Conservation (phyloP, 2,329 filamentous ascomycete species). For the Cladobotryum protrusum region DNA sequence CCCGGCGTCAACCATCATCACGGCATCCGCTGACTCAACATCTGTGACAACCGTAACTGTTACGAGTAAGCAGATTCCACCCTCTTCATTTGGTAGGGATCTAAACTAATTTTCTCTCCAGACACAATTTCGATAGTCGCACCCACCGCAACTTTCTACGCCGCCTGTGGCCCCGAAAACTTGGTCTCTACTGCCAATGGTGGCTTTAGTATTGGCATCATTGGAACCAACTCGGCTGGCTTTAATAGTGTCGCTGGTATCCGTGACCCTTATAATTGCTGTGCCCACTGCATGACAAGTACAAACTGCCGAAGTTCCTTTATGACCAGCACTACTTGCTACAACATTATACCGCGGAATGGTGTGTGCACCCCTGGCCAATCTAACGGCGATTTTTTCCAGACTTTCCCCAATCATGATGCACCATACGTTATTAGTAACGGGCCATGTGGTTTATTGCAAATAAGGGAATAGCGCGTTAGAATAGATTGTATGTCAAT, state of each 20-base stretch:
- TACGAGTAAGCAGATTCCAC: not conserved
- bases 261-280: not conserved
- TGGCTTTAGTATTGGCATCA: not conserved
- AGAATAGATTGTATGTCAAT: too few species aligned
- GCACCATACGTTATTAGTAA: too few species aligned
- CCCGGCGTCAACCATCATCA: not conserved
- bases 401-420: too few species aligned
- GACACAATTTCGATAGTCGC: not conserved
- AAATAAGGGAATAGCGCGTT: too few species aligned
- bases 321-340: conserved; percentile 19
- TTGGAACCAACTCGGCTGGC: not conserved
- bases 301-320: not conserved
- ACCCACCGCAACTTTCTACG: conserved; percentile 1
- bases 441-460: too few species aligned
- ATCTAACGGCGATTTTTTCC: too few species aligned
- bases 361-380: too few species aligned
- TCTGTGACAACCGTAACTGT: not conserved
- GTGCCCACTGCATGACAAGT: not conserved
- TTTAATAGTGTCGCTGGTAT: not conserved
- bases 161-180: conserved; percentile 4
- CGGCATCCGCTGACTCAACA: conserved; percentile 1
- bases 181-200: conserved; percentile 2
- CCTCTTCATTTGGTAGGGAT: not conserved
- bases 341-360: too few species aligned
- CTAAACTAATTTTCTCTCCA: not conserved